Conservation (phyloP, 345 rosid species). For the Bretschneidera sinensis region DNA sequence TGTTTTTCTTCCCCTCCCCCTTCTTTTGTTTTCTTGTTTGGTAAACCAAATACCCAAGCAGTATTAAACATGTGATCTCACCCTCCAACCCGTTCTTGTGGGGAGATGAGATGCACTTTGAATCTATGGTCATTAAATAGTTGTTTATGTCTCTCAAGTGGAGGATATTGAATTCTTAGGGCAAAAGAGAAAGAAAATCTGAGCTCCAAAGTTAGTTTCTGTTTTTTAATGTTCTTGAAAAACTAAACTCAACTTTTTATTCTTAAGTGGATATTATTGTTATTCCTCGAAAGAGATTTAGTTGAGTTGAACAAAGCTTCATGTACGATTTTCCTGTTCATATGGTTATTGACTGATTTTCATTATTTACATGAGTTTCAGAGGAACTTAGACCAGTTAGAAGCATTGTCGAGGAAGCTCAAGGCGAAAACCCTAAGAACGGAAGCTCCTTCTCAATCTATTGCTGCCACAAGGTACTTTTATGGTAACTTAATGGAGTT, state of each 20-base stretch:
- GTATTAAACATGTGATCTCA: too few species aligned
- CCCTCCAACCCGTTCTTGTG: too few species aligned
- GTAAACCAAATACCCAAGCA: too few species aligned
- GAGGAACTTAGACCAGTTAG: constrained; percentile 95
- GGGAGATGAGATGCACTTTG: too few species aligned
- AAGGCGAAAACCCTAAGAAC: constrained; percentile 80
- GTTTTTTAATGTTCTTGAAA: too few species aligned
- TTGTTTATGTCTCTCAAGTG: too few species aligned
- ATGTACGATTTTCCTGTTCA: background rate
- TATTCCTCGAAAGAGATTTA: background rate
- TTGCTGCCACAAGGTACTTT: constrained; percentile 86
- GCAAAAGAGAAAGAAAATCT: background rate
- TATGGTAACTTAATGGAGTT: background rate
- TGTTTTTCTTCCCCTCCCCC: too few species aligned
- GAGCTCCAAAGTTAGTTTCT: background rate
- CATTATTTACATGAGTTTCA: constrained; percentile 19
- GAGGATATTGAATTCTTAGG: too few species aligned
- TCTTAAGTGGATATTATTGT: too few species aligned
- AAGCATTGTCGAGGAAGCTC: constrained; percentile 92
- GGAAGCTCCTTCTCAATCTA: constrained; percentile 93
- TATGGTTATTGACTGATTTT: background rate
- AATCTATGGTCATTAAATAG: too few species aligned
- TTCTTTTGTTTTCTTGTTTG: too few species aligned
- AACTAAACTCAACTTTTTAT: too few species aligned
- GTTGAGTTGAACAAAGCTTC: background rate